Conservation (phyloP, 192 early-diverging fungal species). For the Funneliformis geosporum region DNA sequence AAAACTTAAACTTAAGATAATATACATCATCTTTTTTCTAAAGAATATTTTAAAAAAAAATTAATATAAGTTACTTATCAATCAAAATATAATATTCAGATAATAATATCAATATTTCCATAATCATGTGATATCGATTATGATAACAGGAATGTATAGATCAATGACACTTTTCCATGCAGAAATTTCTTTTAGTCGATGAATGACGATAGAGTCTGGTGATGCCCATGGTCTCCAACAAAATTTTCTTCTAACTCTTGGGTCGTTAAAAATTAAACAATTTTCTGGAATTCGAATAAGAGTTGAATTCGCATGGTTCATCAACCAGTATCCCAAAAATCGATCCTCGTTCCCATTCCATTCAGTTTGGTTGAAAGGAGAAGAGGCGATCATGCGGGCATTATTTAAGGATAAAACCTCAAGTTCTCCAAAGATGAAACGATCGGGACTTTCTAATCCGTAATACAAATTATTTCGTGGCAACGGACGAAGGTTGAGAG, state of each 20-base stretch:
- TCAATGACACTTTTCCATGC: slow-evolving; percentile 21
- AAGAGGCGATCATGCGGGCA: slow-evolving; percentile 32
- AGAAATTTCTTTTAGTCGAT: slow-evolving; percentile 4
- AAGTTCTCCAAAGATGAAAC: slow-evolving; percentile 38
- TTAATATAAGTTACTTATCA: too few species aligned
- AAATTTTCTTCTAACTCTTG: neutral
- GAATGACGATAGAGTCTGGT: slow-evolving; percentile 10
- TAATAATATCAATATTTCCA: too few species aligned
- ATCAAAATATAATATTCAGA: too few species aligned
- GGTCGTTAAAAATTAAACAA: slow-evolving; percentile 23
- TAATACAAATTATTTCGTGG: slow-evolving; percentile 38
- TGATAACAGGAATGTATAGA: neutral
- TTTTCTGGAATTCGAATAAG: neutral
- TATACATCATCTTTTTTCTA: too few species aligned
- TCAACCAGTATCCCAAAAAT: slow-evolving; percentile 40
- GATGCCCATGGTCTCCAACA: neutral
- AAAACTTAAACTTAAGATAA: too few species aligned
- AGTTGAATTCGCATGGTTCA: slow-evolving; percentile 20
- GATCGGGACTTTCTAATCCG: slow-evolving; percentile 12
- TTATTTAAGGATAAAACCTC: slow-evolving; percentile 40
- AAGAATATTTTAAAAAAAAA: too few species aligned
- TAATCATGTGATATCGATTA: neutral
- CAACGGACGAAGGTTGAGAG: slow-evolving; percentile 33
- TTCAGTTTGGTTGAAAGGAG: slow-evolving; percentile 28
- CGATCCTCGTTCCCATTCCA: slow-evolving; percentile 39